Evolutionary conservation across 148 eudicot species (phyloP), one percentile per base, ranked within the genome.

Genomic region (Arctostaphylos glauca): DNA sequence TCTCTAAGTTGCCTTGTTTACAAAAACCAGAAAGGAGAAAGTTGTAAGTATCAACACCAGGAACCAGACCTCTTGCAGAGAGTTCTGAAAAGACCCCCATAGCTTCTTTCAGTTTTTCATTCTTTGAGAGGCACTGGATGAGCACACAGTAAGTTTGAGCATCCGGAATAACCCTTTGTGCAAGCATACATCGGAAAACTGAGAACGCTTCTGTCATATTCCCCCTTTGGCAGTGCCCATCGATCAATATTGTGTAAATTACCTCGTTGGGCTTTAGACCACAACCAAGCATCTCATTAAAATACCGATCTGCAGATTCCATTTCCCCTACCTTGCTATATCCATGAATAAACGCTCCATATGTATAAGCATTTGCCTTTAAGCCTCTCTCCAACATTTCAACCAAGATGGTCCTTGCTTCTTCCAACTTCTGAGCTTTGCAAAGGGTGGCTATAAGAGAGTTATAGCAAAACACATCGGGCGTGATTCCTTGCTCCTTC

Each of bases 381-480:
- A 94, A 82, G 81, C 93, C 90, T 74, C 86, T 84, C 66, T 84
- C 87, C 82, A 64, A 77, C 96, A 95, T 95, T 85, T 89, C 92
- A 75, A 74, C 68, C 71, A 92, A 46, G 82, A 82, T 91, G 59
- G 68, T 70, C 71, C 70, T 87, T 54, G 98, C 96, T 76, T 91
- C 94, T 74, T 85, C 92, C 91, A 89, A 89, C 86, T 81, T 90
- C 47, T 87, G 88, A 38, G 84, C 93, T 84, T 86, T 91, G 86
- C 93, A 91, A 31, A 96, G 93, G 68, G 98, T 92, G 82, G 84
- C 79, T 53, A 96, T 87, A 66, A 94, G 84, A 55, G 93, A 81
- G 84, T 93, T 93, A 59, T 91, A 96, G 85, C 97, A 96, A 78
- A 90, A 90, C 2, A 87, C 86, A 88, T 94, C 98, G 44, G 98